Conservation (phyloP, 1,284 basidiomycete species). For the Flammula alnicola region DNA sequence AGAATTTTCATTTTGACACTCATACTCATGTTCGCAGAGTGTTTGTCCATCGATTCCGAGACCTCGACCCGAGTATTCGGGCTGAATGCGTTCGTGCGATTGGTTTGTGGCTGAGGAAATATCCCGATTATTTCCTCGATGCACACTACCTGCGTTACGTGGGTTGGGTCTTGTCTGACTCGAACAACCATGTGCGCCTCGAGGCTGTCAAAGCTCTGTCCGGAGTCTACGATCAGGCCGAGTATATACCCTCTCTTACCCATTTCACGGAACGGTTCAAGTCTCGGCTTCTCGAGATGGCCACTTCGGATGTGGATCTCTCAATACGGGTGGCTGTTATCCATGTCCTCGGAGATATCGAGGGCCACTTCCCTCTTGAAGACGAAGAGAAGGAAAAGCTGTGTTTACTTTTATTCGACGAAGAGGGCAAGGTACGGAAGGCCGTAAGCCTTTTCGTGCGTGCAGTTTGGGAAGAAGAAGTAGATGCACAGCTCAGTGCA, state of each 20-base stretch:
- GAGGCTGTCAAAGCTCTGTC: slow-evolving; percentile 88
- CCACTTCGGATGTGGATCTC: slow-evolving; percentile 85
- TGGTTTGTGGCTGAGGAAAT: slow-evolving; percentile 89
- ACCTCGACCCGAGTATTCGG: slow-evolving; percentile 90
- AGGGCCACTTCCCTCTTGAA: slow-evolving; percentile 83
- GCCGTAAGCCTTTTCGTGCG: slow-evolving; percentile 85
- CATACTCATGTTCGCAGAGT: slow-evolving; percentile 58
- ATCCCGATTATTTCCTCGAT: slow-evolving; percentile 88
- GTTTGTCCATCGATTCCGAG: slow-evolving; percentile 96
- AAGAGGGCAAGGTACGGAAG: slow-evolving; percentile 81
- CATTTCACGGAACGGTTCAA: slow-evolving; percentile 95
- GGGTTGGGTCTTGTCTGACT: slow-evolving; percentile 94
- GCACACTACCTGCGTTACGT: slow-evolving; percentile 90
- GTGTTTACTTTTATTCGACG: slow-evolving; percentile 87
- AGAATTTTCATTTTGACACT: background rate
- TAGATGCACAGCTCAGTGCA: slow-evolving; percentile 45
- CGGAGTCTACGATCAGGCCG: slow-evolving; percentile 79
- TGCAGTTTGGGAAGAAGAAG: slow-evolving; percentile 80
- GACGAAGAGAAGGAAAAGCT: slow-evolving; percentile 84
- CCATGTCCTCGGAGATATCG: slow-evolving; percentile 81
- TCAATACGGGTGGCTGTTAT: slow-evolving; percentile 86
- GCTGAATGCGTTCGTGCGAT: slow-evolving; percentile 93
- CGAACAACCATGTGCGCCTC: slow-evolving; percentile 80
- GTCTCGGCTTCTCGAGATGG: slow-evolving; percentile 91
- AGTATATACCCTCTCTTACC: slow-evolving; percentile 77